phyloP scores from a whole-genome alignment of 306 rosid species.

The Trifolium subterraneum region DNA sequence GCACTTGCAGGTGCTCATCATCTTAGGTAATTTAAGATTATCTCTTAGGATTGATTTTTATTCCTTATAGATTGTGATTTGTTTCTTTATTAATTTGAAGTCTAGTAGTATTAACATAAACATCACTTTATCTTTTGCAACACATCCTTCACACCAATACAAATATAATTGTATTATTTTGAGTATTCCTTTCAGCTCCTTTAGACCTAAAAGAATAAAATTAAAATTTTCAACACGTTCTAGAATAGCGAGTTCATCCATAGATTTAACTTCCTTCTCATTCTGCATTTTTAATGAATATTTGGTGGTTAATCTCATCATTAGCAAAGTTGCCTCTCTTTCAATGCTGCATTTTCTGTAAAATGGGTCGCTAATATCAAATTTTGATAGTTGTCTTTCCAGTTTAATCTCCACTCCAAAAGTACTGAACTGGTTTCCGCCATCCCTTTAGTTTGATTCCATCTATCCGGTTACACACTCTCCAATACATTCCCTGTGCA shows the following conservation, averaged over 20 bases:
- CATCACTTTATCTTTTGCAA: neutral
- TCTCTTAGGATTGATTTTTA: neutral
- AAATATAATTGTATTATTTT: neutral
- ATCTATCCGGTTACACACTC: neutral
- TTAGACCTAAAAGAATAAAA: neutral
- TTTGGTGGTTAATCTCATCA: slow-evolving; percentile 14
- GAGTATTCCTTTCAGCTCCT: neutral
- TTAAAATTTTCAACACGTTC: neutral
- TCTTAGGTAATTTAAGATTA: slow-evolving; percentile 20
- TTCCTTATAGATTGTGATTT: neutral
- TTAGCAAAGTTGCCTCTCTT: slow-evolving; percentile 9
- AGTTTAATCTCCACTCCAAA: neutral
- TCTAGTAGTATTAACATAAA: neutral
- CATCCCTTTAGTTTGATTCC: slow-evolving; percentile 1
- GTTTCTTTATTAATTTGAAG: neutral
- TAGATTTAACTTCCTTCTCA: neutral
- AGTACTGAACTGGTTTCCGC: neutral
- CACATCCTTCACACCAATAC: slow-evolving; percentile 4
- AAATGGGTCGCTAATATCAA: neutral
- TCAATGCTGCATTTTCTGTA: slow-evolving; percentile 17
- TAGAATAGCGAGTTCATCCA: slow-evolving; percentile 15
- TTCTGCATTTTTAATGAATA: slow-evolving; percentile 22
- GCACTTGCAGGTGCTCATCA: neutral
- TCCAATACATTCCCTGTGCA: neutral
- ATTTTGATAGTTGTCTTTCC: neutral